Evolutionary conservation across 2,329 filamentous ascomycete species (phyloP).

Genomic region (Xylaria sp.): DNA sequence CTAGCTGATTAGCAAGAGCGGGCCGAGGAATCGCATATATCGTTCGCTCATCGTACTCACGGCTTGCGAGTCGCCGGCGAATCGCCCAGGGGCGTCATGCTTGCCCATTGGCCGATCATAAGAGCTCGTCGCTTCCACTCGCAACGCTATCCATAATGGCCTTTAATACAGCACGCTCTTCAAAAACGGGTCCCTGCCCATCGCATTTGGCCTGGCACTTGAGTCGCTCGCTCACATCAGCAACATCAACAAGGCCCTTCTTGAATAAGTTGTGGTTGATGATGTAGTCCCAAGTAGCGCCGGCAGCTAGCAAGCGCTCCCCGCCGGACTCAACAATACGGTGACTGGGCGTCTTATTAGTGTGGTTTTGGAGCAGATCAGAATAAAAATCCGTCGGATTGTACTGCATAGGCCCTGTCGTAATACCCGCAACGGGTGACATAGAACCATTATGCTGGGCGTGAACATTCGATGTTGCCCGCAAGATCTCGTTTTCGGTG

Average conservation of each 20-base stretch:
- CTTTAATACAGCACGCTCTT: slow-evolving; percentile 75
- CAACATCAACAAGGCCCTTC: slow-evolving; percentile 82
- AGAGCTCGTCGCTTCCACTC: slow-evolving; percentile 81
- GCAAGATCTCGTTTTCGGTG: slow-evolving; percentile 93
- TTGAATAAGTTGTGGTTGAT: slow-evolving; percentile 82
- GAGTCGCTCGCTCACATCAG: slow-evolving; percentile 80
- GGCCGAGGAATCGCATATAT: not conserved
- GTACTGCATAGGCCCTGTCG: slow-evolving; percentile 76
- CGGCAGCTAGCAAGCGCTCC: slow-evolving; percentile 76
- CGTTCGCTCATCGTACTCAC: not conserved
- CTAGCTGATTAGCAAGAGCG: not conserved
- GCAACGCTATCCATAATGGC: slow-evolving; percentile 84
- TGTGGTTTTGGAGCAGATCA: slow-evolving; percentile 69
- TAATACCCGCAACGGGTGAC: slow-evolving; percentile 58
- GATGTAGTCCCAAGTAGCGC: slow-evolving; percentile 90
- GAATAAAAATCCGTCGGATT: slow-evolving; percentile 78
- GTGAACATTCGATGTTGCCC: slow-evolving; percentile 73
- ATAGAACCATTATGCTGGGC: slow-evolving; percentile 52
- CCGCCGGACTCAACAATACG: slow-evolving; percentile 75
- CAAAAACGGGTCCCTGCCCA: slow-evolving; percentile 88
- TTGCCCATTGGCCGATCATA: slow-evolving; percentile 55
- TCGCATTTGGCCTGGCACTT: slow-evolving; percentile 83
- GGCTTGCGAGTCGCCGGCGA: slow-evolving; percentile 4
- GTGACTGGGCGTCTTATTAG: slow-evolving; percentile 73
- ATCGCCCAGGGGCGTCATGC: not conserved